Percentiles rank a stretch among this genome's conserved stretches.
These are phyloP conservation scores for Clarireedia hainanense DNA, from an alignment of 2,329 filamentous ascomycete species.

Conservation along the genomic window DNA sequence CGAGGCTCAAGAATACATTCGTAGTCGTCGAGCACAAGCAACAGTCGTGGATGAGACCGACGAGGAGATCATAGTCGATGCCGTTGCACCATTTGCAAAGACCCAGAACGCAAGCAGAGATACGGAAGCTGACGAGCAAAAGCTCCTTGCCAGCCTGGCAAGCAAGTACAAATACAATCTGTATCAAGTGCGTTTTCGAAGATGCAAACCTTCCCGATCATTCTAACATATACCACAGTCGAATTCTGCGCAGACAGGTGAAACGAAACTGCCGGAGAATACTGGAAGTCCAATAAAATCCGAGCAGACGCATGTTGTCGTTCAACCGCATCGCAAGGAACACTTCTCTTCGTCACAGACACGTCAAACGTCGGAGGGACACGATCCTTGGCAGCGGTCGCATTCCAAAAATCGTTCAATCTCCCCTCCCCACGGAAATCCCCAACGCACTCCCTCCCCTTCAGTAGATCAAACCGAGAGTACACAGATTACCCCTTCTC, in stretches of 20 bases:
- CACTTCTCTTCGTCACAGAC: neutral
- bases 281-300: conserved; percentile 5
- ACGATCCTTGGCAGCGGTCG: conserved; percentile 6
- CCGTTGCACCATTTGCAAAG: conserved; percentile 3
- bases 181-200: conserved; percentile 3
- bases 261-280: neutral
- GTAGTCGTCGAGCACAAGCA: conserved; percentile 9
- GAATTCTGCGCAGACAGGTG: neutral
- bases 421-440: neutral
- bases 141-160: conserved; percentile 6
- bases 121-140: conserved; percentile 8
- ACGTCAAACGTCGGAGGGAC: conserved; percentile 7
- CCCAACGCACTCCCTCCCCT: conserved; percentile 1
- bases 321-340: conserved; percentile 4
- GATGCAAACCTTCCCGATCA: neutral
- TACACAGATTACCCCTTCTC: conserved; percentile 8
- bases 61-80: neutral
- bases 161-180: conserved; percentile 9
- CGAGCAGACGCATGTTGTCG: conserved; percentile 3
- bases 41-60: neutral
- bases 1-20: conserved; percentile 9
- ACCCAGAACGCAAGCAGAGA: conserved; percentile 6
- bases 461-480: conserved; percentile 2
- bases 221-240: neutral
- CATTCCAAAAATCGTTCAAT: conserved; percentile 4